Base-by-base conservation (phyloP, 495 filamentous ascomycete genomes). In the Penicillium herquei region DNA sequence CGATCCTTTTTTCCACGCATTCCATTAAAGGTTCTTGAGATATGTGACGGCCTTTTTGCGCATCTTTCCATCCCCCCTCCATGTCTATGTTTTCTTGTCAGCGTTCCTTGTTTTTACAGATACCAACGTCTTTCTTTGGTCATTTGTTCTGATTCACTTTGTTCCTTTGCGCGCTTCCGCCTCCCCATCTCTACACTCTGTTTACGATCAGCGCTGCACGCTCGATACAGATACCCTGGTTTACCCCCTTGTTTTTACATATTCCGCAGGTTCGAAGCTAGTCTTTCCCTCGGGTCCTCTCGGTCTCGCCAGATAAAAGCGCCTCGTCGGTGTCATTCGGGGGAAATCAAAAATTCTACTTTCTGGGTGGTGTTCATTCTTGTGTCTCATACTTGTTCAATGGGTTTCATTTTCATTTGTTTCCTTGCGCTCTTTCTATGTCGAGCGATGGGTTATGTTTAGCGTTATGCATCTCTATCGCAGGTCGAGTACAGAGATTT, bases 61-160 rank as follows among this genome's bases (percentile, higher is more conserved):
- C 33, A 30, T 49, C n/a, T 65, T 77, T 2, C 61, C 56, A 14
- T 65, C 77, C 3, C 61, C 56, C 34, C 76, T 76, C 59, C 65
- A 67, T 54, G 68, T 37, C 9, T 37, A 52, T 45, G 21, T 37
- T 39, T 32, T 50, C 54, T 35, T 54, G 21, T 51, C 39, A 26
- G 39, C 18, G 16, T 18, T 48, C 58, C n/a, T 52, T 18, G 14
- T 52, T 63, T n/a, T 52, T 58, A 65, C 57, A 62, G 61, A 59
- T 61, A 64, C 61, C 61, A 60, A 33, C 41, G 35, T 33, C 43
- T 61, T 44, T 45, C 21, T 46, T 43, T 59, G 46, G 57, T 46
- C 48, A 49, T 30, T 62, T 58, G 46, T 39, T 32, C 16, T 49
- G 32, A n/a, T 50, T 44, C 14, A 21, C 35, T 54, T 49, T 41